These are phyloP conservation scores for Coprinopsis marcescibilis DNA, from an alignment of 768 basidiomycete genomes.

Conservation along the genomic window DNA sequence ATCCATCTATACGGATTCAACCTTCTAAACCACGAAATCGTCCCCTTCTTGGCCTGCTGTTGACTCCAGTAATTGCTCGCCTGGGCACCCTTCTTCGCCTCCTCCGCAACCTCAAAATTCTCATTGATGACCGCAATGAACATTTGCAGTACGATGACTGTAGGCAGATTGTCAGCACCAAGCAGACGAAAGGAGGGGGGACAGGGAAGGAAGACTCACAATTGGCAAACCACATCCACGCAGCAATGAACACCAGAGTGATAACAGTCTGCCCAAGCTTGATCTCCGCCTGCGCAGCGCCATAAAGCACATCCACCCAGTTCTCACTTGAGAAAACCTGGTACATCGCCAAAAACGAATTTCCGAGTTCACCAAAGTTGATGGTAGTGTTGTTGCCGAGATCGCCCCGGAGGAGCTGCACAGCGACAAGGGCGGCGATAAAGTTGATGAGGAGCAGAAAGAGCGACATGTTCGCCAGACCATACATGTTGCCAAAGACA, in stretches of 20 bases:
- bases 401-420: slow-evolving; percentile 86
- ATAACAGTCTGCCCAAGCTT: slow-evolving; percentile 64
- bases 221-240: slow-evolving; percentile 90
- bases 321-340: slow-evolving; percentile 91
- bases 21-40: slow-evolving; percentile 60
- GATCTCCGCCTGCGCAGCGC: slow-evolving; percentile 53
- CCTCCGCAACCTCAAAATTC: slow-evolving; percentile 91
- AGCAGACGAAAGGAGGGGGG: background rate
- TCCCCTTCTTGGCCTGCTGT: slow-evolving; percentile 46
- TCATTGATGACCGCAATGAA: slow-evolving; percentile 98
- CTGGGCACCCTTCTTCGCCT: slow-evolving; percentile 80
- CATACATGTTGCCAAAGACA: slow-evolving; percentile 89
- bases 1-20: slow-evolving; percentile 89
- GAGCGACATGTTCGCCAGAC: slow-evolving; percentile 84
- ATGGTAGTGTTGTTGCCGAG: slow-evolving; percentile 45
- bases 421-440: slow-evolving; percentile 73
- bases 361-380: slow-evolving; percentile 80
- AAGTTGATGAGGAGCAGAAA: slow-evolving; percentile 88
- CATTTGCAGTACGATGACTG: slow-evolving; percentile 90
- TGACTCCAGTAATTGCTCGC: slow-evolving; percentile 62
- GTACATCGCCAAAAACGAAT: slow-evolving; percentile 82
- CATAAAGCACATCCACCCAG: slow-evolving; percentile 78
- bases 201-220: slow-evolving; percentile 46
- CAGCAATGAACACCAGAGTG: slow-evolving; percentile 63
- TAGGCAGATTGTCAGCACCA: slow-evolving; percentile 3